Evolutionary conservation across 208 protist species (phyloP).

Genomic region (Leishmania lainsoni): DNA sequence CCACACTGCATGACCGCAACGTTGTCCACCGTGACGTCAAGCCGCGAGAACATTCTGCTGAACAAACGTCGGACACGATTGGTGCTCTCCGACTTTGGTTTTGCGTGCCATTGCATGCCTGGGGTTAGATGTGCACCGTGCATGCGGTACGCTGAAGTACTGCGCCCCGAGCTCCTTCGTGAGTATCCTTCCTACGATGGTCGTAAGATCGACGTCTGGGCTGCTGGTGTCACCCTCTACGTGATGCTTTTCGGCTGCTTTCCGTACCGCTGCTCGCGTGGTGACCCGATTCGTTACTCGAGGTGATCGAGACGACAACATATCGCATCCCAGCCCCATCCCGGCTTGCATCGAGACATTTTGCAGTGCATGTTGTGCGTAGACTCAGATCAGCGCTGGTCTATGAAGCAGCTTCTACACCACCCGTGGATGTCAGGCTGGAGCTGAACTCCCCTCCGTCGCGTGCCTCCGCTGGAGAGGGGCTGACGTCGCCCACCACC

Average conservation of each 20-base stretch:
- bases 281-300: slow-evolving; percentile 58
- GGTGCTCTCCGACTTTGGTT: slow-evolving; percentile 90
- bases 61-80: slow-evolving; percentile 53
- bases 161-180: slow-evolving; percentile 78
- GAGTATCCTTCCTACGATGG: slow-evolving; percentile 87
- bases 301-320: slow-evolving; percentile 54
- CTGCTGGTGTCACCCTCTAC: slow-evolving; percentile 87
- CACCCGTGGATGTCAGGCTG: slow-evolving; percentile 65
- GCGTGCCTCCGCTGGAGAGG: background rate
- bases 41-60: slow-evolving; percentile 85
- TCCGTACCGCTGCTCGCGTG: slow-evolving; percentile 85
- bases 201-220: slow-evolving; percentile 89
- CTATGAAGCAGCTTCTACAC: slow-evolving; percentile 74
- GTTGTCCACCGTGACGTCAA: slow-evolving; percentile 91
- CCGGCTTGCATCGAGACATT: slow-evolving; percentile 51
- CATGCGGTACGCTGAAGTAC: slow-evolving; percentile 84
- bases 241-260: slow-evolving; percentile 92
- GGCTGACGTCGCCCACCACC: background rate
- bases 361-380: slow-evolving; percentile 76
- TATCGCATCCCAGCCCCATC: slow-evolving; percentile 65
- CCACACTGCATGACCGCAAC: slow-evolving; percentile 61
- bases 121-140: slow-evolving; percentile 47
- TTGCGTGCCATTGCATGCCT: slow-evolving; percentile 66
- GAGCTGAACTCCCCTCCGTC: slow-evolving; percentile 10
- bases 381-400: slow-evolving; percentile 70